These are phyloP conservation scores for Candida ficus DNA, from an alignment of 805 yeast species.

Conservation along the genomic window DNA sequence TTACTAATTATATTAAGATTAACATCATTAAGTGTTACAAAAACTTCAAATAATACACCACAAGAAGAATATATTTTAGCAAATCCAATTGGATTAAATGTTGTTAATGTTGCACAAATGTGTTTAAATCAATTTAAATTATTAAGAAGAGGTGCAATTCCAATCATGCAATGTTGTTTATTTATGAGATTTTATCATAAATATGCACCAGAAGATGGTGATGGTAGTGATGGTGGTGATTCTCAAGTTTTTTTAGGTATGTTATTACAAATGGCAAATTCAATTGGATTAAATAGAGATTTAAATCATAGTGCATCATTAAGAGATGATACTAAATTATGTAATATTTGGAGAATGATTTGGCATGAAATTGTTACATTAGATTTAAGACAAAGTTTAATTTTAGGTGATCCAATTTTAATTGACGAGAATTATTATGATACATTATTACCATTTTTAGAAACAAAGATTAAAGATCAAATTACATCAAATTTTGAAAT, in stretches of 20 bases:
- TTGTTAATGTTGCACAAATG: conserved; percentile 44
- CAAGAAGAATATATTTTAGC: conserved; percentile 33
- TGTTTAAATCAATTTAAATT: conserved; percentile 53
- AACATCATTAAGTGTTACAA: conserved; percentile 17
- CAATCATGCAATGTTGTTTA: conserved; percentile 50
- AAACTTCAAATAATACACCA: conserved; percentile 15
- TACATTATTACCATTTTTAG: conserved; percentile 40
- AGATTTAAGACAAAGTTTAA: conserved; percentile 42
- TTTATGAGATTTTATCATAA: conserved; percentile 47
- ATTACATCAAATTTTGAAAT: conserved; percentile 34
- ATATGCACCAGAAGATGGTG: conserved; percentile 56
- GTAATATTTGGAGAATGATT: conserved; percentile 50
- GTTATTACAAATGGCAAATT: conserved; percentile 49
- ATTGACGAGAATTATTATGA: conserved; percentile 40
- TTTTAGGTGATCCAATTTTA: conserved; percentile 43
- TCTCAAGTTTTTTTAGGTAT: conserved; percentile 48
- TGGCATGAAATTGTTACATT: conserved; percentile 47
- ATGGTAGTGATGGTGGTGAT: conserved; percentile 54
- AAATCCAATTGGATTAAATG: conserved; percentile 42
- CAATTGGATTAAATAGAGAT: conserved; percentile 56
- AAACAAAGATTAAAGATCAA: conserved; percentile 27
- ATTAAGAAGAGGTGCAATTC: conserved; percentile 41
- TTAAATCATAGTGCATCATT: conserved; percentile 33
- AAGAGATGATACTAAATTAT: conserved; percentile 22
- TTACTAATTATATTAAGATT: conserved; percentile 20